Percentiles rank a stretch among this genome's conserved stretches.
These are phyloP conservation scores for Kalaharituber pfeilii DNA, from an alignment of 2,329 filamentous ascomycete genomes.

Conservation along the genomic window DNA sequence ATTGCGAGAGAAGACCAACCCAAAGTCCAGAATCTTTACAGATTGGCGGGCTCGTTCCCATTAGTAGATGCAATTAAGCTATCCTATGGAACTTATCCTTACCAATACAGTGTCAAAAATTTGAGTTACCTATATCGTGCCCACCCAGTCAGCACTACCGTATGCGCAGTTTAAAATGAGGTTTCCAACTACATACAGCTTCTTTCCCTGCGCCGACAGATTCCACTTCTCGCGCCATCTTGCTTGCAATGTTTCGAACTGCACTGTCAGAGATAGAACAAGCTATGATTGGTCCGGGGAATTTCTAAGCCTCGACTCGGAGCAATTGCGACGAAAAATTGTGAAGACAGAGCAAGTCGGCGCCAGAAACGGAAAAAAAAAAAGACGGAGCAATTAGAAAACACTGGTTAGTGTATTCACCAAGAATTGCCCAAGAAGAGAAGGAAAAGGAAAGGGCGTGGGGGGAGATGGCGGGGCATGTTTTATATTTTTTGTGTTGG, in stretches of 20 bases:
- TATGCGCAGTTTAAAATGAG: too few species aligned
- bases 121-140: conserved; percentile 17
- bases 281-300: too few species aligned
- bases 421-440: not conserved
- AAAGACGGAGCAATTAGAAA: not conserved
- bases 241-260: too few species aligned
- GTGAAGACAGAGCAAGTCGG: not conserved
- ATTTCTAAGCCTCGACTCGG: not conserved
- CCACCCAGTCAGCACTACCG: too few species aligned
- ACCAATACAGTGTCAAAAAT: conserved; percentile 23
- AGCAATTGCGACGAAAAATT: not conserved
- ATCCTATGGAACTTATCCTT: conserved; percentile 3
- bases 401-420: not conserved
- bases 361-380: not conserved
- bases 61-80: not conserved
- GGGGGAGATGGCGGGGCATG: not conserved
- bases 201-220: not conserved
- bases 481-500: not conserved
- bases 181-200: not conserved
- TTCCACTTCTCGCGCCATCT: not conserved
- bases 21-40: conserved; percentile 22
- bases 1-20: conserved; percentile 28
- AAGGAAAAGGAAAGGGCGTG: not conserved
- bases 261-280: not conserved
- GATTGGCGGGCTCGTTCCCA: not conserved